Evolutionary conservation across 2,329 filamentous ascomycete genomes (phyloP).

Genomic region (Calonectria hawksworthii): DNA sequence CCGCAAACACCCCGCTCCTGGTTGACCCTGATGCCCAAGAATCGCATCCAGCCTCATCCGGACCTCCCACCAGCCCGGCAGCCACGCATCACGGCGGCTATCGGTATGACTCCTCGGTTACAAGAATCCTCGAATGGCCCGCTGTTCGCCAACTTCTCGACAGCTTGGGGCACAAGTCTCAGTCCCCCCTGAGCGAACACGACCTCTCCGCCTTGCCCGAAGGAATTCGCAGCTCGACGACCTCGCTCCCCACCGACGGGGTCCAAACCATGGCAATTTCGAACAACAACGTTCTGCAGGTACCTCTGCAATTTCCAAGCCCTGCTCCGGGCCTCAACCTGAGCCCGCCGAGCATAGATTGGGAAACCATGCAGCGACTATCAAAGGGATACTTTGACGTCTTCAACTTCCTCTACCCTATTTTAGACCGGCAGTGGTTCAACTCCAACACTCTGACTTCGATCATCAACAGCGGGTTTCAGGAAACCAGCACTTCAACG

Average conservation of each 20-base stretch:
- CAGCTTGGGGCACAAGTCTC: slow-evolving; percentile 41
- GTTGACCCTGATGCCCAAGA: slow-evolving; percentile 42
- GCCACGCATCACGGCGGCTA: slow-evolving; percentile 40
- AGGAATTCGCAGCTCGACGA: slow-evolving; percentile 40
- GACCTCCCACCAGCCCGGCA: slow-evolving; percentile 38
- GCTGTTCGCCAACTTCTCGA: slow-evolving; percentile 45
- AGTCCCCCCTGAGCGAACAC: slow-evolving; percentile 33
- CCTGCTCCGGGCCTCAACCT: slow-evolving; percentile 31
- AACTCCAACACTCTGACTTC: slow-evolving; percentile 60
- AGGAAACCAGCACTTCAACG: slow-evolving; percentile 63
- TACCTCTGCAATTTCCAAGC: slow-evolving; percentile 38
- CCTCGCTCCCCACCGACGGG: slow-evolving; percentile 39
- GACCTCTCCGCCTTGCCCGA: slow-evolving; percentile 34
- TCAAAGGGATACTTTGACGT: slow-evolving; percentile 71
- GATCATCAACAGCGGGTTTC: slow-evolving; percentile 60
- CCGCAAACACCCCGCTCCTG: slow-evolving; percentile 37
- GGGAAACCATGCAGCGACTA: slow-evolving; percentile 64
- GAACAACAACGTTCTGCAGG: slow-evolving; percentile 35
- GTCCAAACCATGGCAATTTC: slow-evolving; percentile 37
- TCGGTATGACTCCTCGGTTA: slow-evolving; percentile 46
- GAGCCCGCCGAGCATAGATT: slow-evolving; percentile 52
- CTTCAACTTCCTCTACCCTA: slow-evolving; percentile 70
- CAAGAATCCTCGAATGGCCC: slow-evolving; percentile 44
- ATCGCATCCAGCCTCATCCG: slow-evolving; percentile 34
- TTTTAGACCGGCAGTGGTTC: slow-evolving; percentile 71